Percentiles rank a stretch among this genome's conserved stretches.
Conservation (phyloP, 2,329 filamentous ascomycete species). For the Ramichloridium luteum region DNA sequence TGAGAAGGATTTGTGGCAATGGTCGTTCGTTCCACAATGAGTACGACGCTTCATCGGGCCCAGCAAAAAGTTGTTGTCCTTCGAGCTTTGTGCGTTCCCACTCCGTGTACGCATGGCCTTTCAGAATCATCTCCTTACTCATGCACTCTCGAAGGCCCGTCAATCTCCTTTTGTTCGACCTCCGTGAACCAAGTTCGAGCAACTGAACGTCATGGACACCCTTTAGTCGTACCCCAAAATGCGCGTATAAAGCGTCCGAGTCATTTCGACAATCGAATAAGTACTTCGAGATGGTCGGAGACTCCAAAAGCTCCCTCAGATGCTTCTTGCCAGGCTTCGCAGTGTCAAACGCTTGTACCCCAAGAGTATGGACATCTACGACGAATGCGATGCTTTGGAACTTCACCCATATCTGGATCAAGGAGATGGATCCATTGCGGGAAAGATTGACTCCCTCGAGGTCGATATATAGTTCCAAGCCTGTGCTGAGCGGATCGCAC, state of each 20-base stretch:
- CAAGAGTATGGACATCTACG: slow-evolving; percentile 34
- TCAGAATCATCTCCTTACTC: too few species aligned
- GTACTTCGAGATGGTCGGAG: slow-evolving; percentile 33
- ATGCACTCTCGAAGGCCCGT: slow-evolving; percentile 31
- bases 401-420: slow-evolving; percentile 30
- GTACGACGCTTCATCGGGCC: too few species aligned
- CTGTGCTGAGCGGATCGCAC: too few species aligned
- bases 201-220: slow-evolving; percentile 45
- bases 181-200: slow-evolving; percentile 37
- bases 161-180: slow-evolving; percentile 15
- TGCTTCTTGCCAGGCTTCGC: slow-evolving; percentile 9
- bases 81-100: too few species aligned
- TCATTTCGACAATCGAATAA: slow-evolving; percentile 49
- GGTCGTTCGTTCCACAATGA: too few species aligned
- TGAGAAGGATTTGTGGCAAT: too few species aligned
- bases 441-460: slow-evolving; percentile 36
- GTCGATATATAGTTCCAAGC: too few species aligned
- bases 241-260: slow-evolving; percentile 41
- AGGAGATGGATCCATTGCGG: slow-evolving; percentile 33
- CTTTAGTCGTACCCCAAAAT: slow-evolving; percentile 32
- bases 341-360: slow-evolving; percentile 31
- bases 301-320: slow-evolving; percentile 35
- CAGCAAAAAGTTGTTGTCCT: too few species aligned
- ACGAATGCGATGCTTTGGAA: slow-evolving; percentile 28
- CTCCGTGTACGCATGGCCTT: too few species aligned